Percentiles rank a stretch among this genome's conserved stretches.
These are phyloP conservation scores for Neurospora africana DNA, from an alignment of 495 filamentous ascomycete genomes.

Conservation along the genomic window DNA sequence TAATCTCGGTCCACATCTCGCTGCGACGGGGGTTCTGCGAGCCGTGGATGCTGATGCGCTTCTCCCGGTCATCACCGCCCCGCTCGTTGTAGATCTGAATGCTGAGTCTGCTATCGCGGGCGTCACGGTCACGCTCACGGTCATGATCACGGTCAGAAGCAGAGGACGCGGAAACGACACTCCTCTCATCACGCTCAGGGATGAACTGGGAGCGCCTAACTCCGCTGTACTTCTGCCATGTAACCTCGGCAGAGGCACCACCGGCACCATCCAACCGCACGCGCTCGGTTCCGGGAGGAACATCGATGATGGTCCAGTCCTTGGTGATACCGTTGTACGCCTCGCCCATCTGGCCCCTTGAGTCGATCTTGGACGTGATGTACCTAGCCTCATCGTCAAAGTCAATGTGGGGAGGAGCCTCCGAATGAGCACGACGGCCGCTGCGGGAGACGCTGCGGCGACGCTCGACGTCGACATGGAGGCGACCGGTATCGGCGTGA, in stretches of 20 bases:
- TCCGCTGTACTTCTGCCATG: slow-evolving; percentile 68
- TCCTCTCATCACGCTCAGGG: slow-evolving; percentile 34
- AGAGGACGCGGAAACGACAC: slow-evolving; percentile 10
- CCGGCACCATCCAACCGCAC: slow-evolving; percentile 67
- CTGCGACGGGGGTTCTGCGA: slow-evolving; percentile 38
- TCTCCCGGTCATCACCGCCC: slow-evolving; percentile 28
- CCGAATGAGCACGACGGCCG: slow-evolving; percentile 34
- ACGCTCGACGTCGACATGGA: slow-evolving; percentile 42
- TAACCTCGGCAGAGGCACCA: slow-evolving; percentile 55
- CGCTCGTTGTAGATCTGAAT: slow-evolving; percentile 33
- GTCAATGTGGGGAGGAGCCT: slow-evolving; percentile 28
- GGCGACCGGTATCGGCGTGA: slow-evolving; percentile 47
- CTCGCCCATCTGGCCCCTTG: slow-evolving; percentile 54
- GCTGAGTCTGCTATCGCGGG: slow-evolving; percentile 24
- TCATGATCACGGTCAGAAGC: slow-evolving; percentile 20
- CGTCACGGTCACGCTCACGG: slow-evolving; percentile 25
- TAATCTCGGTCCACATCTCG: slow-evolving; percentile 94
- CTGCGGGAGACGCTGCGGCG: slow-evolving; percentile 24
- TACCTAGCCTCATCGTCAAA: slow-evolving; percentile 54
- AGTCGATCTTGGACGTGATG: slow-evolving; percentile 49
- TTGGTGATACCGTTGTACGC: slow-evolving; percentile 55
- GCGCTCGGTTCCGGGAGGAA: slow-evolving; percentile 66
- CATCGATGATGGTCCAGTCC: slow-evolving; percentile 69
- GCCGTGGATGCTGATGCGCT: slow-evolving; percentile 27
- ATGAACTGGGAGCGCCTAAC: slow-evolving; percentile 60